Base-by-base conservation (phyloP, 73 alveolate species). In the Paramecium octaurelia region DNA sequence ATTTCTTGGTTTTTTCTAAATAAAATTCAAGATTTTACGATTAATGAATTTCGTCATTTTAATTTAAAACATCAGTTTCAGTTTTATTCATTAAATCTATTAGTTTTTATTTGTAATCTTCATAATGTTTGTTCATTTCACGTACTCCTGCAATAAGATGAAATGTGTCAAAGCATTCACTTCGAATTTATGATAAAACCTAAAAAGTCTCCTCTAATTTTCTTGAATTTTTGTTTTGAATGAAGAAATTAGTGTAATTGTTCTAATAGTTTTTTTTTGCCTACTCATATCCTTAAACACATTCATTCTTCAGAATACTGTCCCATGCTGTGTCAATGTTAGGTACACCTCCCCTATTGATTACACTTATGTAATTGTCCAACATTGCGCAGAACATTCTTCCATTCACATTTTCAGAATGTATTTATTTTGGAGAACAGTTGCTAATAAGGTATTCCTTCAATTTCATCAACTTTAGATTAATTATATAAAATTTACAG, bases 101-200 rank as follows among this genome's bases (percentile, higher is more conserved):
- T 3, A 89, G 29, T 24, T 64, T 64, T 64, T 64, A 12, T 34
- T 64, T 64, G 29, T 64, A 64, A 31, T 64, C 46, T 64, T 64
- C 84, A 64, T 64, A 64, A 34, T 64, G 84, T 2, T 64, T 64
- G 31, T 64, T 64, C 75, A 58, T 89, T 50, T 89, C 94, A 48
- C 94, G 48, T 6, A 89, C 75, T 12, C 94, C 94, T 8, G 94
- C 94, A 2, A 46, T 64, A 14, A 23, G 46, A 64, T 64, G 84
- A 64, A 64, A 64, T 27, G 42, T 31, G 7, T 64, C 84, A 64
- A 31, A 64, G 12, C 84, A 64, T 23, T 64, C 84, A 64, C 24
- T 34, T 14, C 84, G 21, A 11, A 64, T 64, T 64, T 64, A 31
- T 27, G 44, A 12, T 23, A 64, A 24, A 12, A 64, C 12, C 27